Base-by-base conservation (phyloP, 441 rosid genomes). In the Adansonia gregorii region DNA sequence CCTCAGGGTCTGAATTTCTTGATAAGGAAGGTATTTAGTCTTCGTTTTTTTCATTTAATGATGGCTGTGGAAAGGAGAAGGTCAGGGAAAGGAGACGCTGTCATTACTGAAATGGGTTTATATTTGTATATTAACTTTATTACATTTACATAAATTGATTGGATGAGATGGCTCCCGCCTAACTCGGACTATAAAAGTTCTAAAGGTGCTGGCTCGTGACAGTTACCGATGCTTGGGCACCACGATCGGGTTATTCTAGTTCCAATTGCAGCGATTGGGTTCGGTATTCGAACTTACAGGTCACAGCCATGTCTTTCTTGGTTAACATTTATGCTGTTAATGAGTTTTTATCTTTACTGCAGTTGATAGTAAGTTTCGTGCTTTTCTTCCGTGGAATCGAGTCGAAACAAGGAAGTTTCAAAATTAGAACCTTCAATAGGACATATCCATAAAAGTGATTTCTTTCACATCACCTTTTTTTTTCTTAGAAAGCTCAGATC, bases 11-110 rank as follows among this genome's bases (percentile, higher is more conserved):
- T 6, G 0, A 72, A 20, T 60, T 78, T 58, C 81, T 78, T 78
- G 81, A 49, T 8, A 19, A 66, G 66, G 61, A 82, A 71, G 77
- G 27, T 1, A 31, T 45, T 56, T n/a, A 41, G 19, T 59, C 59
- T 14, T 67, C 11, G 12, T 61, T 12, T 20, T 22, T 59, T 14
- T 11, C 17, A 41, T n/a, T 63, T 63, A 35, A 35, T 35, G 39
- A 35, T 35, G 1, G 48, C 56, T 12, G 61, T n/a, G 60, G 70
- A 39, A 51, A 14, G 2, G 22, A n/a, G 60, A 48, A 49, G 72
- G 72, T 51, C 61, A 51, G 64, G 51, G 49, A 72, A 75, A 75
- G 49, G 35, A 43, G 66, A 59, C 2, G 67, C 74, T 60, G 8
- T 6, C 60, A 54, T 55, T n/a, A 55, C 65, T 2, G 10, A 55